Evolutionary conservation across 305 asterid species (phyloP), one percentile per base, ranked within the genome.

Genomic region (Ilex paraguariensis): DNA sequence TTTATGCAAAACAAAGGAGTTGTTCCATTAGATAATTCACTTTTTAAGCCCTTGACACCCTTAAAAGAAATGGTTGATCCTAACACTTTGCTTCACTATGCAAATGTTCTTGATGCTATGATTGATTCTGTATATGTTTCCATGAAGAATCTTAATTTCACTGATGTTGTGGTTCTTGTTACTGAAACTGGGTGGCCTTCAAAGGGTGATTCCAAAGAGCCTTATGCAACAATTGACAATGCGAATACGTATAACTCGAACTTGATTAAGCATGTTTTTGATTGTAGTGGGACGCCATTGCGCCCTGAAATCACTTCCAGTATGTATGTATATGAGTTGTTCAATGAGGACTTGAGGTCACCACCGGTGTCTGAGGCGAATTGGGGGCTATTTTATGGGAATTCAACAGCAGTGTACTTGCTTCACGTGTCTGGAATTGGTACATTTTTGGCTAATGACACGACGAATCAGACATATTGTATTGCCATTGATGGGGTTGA

Each of bases 121-220:
- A 56, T 94, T 51, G 99, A 94, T 77, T 90, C 99, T 0, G 98
- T 88, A 0, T 94, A 90, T 77, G 86, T 85, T 63, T 94, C 96
- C 0, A 88, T 94, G 98, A 94, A 73, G 82, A 90, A 86, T 73
- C 90, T 94, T 14, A 90, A 94, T 54, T 76, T 79, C 4, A 88
- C 93, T 17, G 97, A 90, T 73, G 95, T 94, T 53, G 69, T 68
- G 13, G 87, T 94, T 9, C 86, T 90, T 10, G 95, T 94, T 45
- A 80, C 93, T n/a, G 99, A 94, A 67, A 80, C 93, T 3, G 99
- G 99, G 8, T 91, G 99, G 99, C 99, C 97, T 69, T 94, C 99
- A 0, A 85, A 75, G 57, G 99, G 96, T 56, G 99, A 86, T 56
- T 75, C 93, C 0, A 90, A 86, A 77, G 99, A 94, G 87, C 97